These are phyloP conservation scores for Marasmius sp. DNA, from an alignment of 1,284 basidiomycete genomes.

Conservation along the genomic window DNA sequence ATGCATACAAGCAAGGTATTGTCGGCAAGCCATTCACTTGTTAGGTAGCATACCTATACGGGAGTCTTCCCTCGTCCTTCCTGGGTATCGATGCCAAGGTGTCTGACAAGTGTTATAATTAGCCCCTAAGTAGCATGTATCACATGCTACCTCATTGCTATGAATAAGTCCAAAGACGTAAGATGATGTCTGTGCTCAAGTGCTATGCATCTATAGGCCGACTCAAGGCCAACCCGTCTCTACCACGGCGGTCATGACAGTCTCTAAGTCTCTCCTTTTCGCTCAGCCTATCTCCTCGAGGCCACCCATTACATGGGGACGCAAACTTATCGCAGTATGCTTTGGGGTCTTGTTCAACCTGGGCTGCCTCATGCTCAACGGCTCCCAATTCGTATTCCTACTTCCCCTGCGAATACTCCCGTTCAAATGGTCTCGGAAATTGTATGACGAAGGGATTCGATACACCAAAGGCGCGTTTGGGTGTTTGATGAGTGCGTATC, in stretches of 20 bases:
- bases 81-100: too few relatives aligned
- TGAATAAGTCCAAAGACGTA: too few relatives aligned
- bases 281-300: conserved; percentile 60
- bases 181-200: too few relatives aligned
- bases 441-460: conserved; percentile 70
- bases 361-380: conserved; percentile 69
- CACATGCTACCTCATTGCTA: too few relatives aligned
- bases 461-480: conserved; percentile 86
- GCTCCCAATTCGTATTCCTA: conserved; percentile 68
- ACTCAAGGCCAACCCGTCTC: neutral
- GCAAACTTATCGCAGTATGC: conserved; percentile 48
- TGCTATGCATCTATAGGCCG: too few relatives aligned
- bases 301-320: conserved; percentile 54
- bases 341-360: conserved; percentile 66
- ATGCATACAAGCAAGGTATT: conserved; percentile 42
- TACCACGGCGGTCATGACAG: conserved; percentile 2
- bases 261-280: conserved; percentile 31
- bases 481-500: conserved; percentile 60
- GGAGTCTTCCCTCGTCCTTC: too few relatives aligned
- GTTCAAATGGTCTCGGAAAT: conserved; percentile 43
- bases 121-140: too few relatives aligned
- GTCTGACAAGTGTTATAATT: too few relatives aligned
- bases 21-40: conserved; percentile 56
- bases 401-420: conserved; percentile 63
- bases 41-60: conserved; percentile 18